Evolutionary conservation across 192 early-diverging fungal genomes (phyloP).

Genomic region (Gamsiella multidivaricata): DNA sequence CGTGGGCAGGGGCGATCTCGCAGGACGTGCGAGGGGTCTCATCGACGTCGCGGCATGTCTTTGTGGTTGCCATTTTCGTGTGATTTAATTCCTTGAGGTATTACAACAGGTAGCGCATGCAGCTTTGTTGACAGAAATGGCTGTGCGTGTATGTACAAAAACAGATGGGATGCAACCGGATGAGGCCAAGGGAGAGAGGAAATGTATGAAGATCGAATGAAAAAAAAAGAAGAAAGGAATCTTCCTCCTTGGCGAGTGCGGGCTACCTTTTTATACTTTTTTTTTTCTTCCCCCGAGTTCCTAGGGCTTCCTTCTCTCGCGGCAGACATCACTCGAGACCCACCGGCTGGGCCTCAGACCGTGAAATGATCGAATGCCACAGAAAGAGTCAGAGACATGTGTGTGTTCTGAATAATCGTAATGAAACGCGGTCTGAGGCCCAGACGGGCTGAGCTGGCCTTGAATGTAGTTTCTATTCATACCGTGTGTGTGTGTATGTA

Average conservation of each 20-base stretch:
- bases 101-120: not conserved
- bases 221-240: not conserved
- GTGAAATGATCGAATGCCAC: no score
- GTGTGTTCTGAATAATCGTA: not conserved
- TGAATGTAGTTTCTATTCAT: conserved; percentile 4
- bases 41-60: conserved; percentile 18
- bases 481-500: not conserved
- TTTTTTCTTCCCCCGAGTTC: not conserved
- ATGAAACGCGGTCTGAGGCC: conserved; percentile 4
- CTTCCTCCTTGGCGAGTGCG: not conserved
- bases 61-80: not conserved
- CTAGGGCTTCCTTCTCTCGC: not conserved
- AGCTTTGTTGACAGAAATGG: not conserved
- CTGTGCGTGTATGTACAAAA: no score
- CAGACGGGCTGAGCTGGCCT: conserved; percentile 12
- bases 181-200: not conserved
- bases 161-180: no score
- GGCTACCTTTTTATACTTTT: conserved; percentile 7
- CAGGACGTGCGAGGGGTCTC: conserved; percentile 48
- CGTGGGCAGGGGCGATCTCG: conserved; percentile 24
- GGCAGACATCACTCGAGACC: no score
- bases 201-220: not conserved
- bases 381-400: no score
- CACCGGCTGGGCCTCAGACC: no score
- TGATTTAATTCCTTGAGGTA: not conserved